These are phyloP conservation scores for Spirogloea muscicola DNA, from an alignment of 139 green algal species.

Conservation along the genomic window DNA sequence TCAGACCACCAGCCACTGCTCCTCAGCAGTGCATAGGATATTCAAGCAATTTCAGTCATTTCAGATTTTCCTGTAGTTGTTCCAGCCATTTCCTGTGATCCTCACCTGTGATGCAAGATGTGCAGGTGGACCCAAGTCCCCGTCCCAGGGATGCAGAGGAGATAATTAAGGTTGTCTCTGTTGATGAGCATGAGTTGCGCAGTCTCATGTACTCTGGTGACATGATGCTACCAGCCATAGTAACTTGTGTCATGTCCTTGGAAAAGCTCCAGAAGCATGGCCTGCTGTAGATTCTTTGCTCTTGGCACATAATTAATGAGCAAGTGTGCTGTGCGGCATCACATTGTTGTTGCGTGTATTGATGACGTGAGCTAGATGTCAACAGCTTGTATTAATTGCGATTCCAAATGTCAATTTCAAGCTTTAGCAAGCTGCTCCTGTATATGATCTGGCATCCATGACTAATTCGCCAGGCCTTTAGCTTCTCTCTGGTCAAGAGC, in stretches of 20 bases:
- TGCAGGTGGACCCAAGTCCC: constrained; percentile 13
- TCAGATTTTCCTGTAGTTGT: background rate
- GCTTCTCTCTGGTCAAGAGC: too few species aligned
- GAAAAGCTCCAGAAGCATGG: constrained; percentile 19
- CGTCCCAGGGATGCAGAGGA: constrained; percentile 15
- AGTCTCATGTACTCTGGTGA: constrained; percentile 27
- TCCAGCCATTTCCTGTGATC: background rate
- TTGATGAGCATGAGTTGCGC: background rate
- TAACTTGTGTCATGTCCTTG: constrained; percentile 26
- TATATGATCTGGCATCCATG: too few species aligned
- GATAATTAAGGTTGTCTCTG: constrained; percentile 16
- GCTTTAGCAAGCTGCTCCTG: too few species aligned
- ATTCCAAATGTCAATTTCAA: too few species aligned
- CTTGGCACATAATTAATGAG: too few species aligned
- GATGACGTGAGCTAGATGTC: too few species aligned
- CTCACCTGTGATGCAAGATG: background rate
- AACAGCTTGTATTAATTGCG: too few species aligned
- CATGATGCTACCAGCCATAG: constrained; percentile 37
- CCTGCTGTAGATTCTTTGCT: constrained; percentile 28
- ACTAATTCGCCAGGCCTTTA: too few species aligned
- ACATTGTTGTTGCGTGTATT: too few species aligned
- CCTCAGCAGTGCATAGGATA: background rate
- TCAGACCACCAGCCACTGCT: background rate
- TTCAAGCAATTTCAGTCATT: background rate
- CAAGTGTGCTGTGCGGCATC: too few species aligned